Percentiles rank a stretch among this genome's conserved stretches.
These are phyloP conservation scores for Aureobasidium sp. DNA, from an alignment of 2,329 filamentous ascomycete species.

Conservation along the genomic window DNA sequence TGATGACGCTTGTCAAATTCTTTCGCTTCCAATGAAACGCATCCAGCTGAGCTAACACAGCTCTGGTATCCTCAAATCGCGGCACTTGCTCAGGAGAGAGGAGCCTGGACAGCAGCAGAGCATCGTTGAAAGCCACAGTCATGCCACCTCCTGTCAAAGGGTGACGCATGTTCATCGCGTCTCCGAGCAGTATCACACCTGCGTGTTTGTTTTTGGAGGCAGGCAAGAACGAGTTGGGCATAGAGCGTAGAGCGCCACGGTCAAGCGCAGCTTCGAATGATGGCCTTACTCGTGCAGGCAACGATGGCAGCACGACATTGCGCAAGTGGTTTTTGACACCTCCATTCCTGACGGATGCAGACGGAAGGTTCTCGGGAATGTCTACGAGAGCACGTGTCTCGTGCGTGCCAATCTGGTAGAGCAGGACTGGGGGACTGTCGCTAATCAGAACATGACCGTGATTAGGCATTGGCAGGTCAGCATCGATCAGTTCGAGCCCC, in stretches of 20 bases:
- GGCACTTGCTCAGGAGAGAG: constrained; percentile 64
- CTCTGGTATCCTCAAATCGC: constrained; percentile 57
- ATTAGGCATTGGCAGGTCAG: constrained; percentile 63
- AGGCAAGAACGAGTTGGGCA: constrained; percentile 95
- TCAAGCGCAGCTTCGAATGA: constrained; percentile 71
- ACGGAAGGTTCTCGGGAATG: constrained; percentile 68
- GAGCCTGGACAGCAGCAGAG: constrained; percentile 66
- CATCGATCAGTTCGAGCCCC: constrained; percentile 86
- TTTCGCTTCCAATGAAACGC: constrained; percentile 86
- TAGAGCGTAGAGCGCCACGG: constrained; percentile 69
- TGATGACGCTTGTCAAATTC: constrained; percentile 76
- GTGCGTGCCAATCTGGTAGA: constrained; percentile 95
- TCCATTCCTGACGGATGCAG: constrained; percentile 65
- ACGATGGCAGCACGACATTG: constrained; percentile 68
- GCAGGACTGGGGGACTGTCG: constrained; percentile 67
- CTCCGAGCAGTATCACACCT: constrained; percentile 76
- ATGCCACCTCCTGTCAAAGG: constrained; percentile 94
- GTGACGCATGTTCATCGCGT: constrained; percentile 99
- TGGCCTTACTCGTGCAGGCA: constrained; percentile 66
- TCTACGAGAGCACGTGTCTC: constrained; percentile 89
- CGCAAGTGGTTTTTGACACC: constrained; percentile 79
- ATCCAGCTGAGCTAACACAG: constrained; percentile 61
- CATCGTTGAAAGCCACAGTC: constrained; percentile 95
- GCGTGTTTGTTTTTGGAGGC: constrained; percentile 63
- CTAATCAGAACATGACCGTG: constrained; percentile 87